These are phyloP conservation scores for Lyophyllum atratum DNA, from an alignment of 768 basidiomycete species.

Conservation along the genomic window DNA sequence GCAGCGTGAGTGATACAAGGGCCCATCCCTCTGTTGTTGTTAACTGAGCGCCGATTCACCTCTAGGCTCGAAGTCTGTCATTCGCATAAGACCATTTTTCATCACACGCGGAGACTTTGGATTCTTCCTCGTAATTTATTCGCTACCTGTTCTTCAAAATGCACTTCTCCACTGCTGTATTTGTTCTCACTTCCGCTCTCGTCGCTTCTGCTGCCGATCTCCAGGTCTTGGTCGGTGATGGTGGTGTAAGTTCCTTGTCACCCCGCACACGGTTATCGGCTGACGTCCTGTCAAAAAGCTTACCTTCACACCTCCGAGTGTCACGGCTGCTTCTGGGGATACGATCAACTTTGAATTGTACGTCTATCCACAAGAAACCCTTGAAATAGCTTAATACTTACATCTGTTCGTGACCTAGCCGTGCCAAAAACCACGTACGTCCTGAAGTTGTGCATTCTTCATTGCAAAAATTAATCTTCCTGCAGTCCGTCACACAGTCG, in stretches of 20 bases:
- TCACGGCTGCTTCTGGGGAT: constrained; percentile 48
- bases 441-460: not conserved
- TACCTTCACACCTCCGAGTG: constrained; percentile 36
- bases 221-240: constrained; percentile 44
- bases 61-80: constrained; percentile 36
- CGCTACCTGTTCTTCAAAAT: constrained; percentile 37
- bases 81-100: constrained; percentile 14
- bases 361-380: constrained; percentile 13
- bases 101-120: constrained; percentile 10
- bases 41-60: constrained; percentile 1
- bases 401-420: constrained; percentile 23
- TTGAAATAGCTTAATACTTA: not conserved
- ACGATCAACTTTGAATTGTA: constrained; percentile 56
- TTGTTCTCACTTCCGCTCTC: constrained; percentile 43
- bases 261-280: not conserved
- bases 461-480: not conserved
- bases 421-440: constrained; percentile 42
- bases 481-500: constrained; percentile 60
- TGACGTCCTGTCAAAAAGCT: constrained; percentile 27
- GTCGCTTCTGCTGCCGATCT: constrained; percentile 37
- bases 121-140: constrained; percentile 16
- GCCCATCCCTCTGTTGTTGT: not conserved
- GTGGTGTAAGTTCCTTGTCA: constrained; percentile 28
- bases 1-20: constrained; percentile 40
- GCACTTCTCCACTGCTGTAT: constrained; percentile 48